phyloP scores from a whole-genome alignment of 495 filamentous ascomycete genomes.

The Talaromyces adpressus region DNA sequence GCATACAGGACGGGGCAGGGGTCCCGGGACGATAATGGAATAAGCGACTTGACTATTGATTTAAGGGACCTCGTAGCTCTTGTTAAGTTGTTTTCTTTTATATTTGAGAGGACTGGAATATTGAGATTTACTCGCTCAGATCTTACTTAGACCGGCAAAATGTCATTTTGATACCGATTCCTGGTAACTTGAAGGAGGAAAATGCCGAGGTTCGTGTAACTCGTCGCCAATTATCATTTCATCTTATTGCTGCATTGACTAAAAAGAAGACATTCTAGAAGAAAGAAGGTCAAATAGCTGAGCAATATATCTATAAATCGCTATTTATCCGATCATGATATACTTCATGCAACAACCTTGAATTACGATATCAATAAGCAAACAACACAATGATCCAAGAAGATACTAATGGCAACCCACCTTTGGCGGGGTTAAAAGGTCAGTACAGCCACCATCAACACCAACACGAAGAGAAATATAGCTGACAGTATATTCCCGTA shows the following conservation, averaged over 20 bases:
- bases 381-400: not conserved
- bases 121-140: not conserved
- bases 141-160: too few species aligned
- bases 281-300: not conserved
- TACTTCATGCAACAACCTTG: not conserved
- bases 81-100: not conserved
- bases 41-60: not conserved
- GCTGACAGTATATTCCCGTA: not conserved
- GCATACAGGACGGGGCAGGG: not conserved
- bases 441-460: too few species aligned
- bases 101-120: not conserved
- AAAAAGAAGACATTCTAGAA: not conserved
- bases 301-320: not conserved
- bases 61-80: not conserved
- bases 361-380: not conserved
- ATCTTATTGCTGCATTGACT: not conserved
- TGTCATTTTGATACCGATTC: too few species aligned
- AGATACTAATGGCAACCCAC: not conserved
- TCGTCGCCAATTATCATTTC: not conserved
- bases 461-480: too few species aligned
- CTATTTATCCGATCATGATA: not conserved
- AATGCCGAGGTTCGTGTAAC: not conserved
- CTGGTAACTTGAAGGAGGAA: not conserved
- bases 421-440: slow-evolving; percentile 8
- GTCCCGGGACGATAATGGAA: not conserved